A percentile compares a stretch with the other conserved stretches of the same genome.
Evolutionary conservation across 2,329 filamentous ascomycete species (phyloP).

Genomic region (Trichoderma sp.): DNA sequence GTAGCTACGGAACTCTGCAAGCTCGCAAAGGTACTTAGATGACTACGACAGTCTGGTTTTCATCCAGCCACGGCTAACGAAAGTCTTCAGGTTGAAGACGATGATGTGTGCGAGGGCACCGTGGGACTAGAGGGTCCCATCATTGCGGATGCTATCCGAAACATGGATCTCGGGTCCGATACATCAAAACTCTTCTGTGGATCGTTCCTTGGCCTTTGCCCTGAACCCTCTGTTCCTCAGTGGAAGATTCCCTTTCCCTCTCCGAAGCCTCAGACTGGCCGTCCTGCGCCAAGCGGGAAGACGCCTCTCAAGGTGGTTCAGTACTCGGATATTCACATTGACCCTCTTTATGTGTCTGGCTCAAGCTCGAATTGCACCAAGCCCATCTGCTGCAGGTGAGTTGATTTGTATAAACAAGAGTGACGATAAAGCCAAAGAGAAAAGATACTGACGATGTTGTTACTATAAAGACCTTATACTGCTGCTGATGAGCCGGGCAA

Average conservation of each 20-base stretch:
- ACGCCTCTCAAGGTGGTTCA: conserved; percentile 55
- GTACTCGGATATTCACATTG: conserved; percentile 60
- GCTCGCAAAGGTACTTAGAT: conserved; percentile 29
- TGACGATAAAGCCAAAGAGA: not conserved
- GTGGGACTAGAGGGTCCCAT: conserved; percentile 53
- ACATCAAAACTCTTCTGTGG: conserved; percentile 53
- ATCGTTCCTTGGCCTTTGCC: conserved; percentile 53
- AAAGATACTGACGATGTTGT: conserved; percentile 12
- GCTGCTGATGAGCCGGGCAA: conserved; percentile 47
- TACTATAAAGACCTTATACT: conserved; percentile 42
- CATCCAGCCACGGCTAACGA: not conserved
- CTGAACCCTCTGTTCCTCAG: conserved; percentile 44
- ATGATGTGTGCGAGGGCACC: conserved; percentile 55
- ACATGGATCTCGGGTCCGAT: conserved; percentile 47
- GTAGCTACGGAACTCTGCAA: conserved; percentile 35
- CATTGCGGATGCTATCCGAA: conserved; percentile 47
- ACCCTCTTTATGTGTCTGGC: conserved; percentile 53
- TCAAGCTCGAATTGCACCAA: conserved; percentile 55
- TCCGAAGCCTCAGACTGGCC: conserved; percentile 36
- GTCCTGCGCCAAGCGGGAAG: conserved; percentile 44
- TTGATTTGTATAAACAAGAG: not conserved
- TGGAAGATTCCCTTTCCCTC: conserved; percentile 46
- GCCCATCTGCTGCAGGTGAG: conserved; percentile 57
- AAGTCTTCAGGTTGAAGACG: conserved; percentile 44
- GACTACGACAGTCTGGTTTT: not conserved